Percentiles rank a stretch among this genome's conserved stretches.
These are phyloP conservation scores for Parathielavia hyrcaniae DNA, from an alignment of 495 filamentous ascomycete genomes.

Conservation along the genomic window DNA sequence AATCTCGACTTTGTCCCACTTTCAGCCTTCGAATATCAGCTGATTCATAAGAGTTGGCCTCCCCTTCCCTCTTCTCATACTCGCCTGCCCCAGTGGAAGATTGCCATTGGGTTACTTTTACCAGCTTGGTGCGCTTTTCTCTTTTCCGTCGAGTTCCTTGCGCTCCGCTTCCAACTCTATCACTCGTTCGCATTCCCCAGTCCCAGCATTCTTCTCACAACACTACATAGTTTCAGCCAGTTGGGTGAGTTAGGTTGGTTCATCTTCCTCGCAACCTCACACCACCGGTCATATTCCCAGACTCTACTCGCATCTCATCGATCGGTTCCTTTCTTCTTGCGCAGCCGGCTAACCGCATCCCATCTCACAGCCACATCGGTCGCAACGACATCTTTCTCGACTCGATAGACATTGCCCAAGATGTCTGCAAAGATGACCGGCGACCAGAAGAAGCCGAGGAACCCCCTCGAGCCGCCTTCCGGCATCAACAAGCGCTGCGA, in stretches of 20 bases:
- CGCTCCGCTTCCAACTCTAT: neutral
- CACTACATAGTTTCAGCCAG: neutral
- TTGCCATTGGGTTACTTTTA: neutral
- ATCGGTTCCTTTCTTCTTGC: too few relatives aligned
- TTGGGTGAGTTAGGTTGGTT: neutral
- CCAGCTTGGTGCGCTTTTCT: neutral
- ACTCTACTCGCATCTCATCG: too few relatives aligned
- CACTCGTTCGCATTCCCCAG: neutral
- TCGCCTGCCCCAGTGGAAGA: neutral
- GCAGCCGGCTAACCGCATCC: neutral
- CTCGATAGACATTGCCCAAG: neutral
- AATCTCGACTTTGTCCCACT: neutral
- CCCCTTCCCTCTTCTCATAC: neutral
- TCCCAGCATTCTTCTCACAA: neutral
- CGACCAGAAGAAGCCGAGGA: neutral
- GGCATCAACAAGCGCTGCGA: conserved; percentile 39
- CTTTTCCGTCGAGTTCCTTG: neutral
- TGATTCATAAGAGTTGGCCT: too few relatives aligned
- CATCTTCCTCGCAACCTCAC: neutral
- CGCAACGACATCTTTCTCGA: neutral
- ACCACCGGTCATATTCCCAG: too few relatives aligned
- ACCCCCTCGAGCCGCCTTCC: conserved; percentile 6
- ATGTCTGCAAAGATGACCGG: neutral
- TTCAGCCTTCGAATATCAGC: neutral
- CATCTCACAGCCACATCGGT: neutral